Base-by-base conservation (phyloP, 2,329 filamentous ascomycete species). In the Trichoderma arundinaceum region DNA sequence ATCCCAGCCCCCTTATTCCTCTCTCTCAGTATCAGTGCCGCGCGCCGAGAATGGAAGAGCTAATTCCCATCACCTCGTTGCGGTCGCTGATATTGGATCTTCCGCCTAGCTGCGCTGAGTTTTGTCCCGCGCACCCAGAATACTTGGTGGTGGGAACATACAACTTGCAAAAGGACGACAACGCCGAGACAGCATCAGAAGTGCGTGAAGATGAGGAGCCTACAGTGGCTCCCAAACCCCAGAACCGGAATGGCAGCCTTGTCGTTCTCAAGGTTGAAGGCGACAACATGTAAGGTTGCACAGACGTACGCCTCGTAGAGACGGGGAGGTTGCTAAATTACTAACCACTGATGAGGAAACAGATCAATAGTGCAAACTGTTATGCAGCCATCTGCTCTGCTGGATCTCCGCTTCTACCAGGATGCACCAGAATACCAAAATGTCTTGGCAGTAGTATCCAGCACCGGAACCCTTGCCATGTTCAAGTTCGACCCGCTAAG, bases 111-210 rank as follows among this genome's bases (percentile, higher is more conserved):
- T 94, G 91, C 73, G 82, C 93, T n/a, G 88, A 91, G 67, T 92
- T 93, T 72, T 90, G 87, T 69, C 87, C 88, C 1, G 76, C 77
- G 1, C 74, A 87, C 66, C 85, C 86, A 0, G 78, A 87, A 0
- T 86, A 89, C 72, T 89, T 96, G 70, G 82, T 96, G 0, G 85
- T 97, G 54, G 94, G 94, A 44, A 97, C 94, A 1, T 97, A 97
- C 77, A 86, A 90, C 68, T 83, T 97, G 33, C 81, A 92, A 68
- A 83, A 83, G 67, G 74, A 81, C 57, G 72, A 71, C 1, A 68
- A 64, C 35, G 67, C 69, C 7, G 70, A 74, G 15, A 65, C 17
- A 32, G 38, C 17, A 13, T 13, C 35, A 22, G 44, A 35, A 9
- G 28, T 19, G 7, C 35, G 17, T 38, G 60, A 53, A 1, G 39